Evolutionary conservation across 345 rosid genomes (phyloP).

Genomic region (Iberis pinnata): DNA sequence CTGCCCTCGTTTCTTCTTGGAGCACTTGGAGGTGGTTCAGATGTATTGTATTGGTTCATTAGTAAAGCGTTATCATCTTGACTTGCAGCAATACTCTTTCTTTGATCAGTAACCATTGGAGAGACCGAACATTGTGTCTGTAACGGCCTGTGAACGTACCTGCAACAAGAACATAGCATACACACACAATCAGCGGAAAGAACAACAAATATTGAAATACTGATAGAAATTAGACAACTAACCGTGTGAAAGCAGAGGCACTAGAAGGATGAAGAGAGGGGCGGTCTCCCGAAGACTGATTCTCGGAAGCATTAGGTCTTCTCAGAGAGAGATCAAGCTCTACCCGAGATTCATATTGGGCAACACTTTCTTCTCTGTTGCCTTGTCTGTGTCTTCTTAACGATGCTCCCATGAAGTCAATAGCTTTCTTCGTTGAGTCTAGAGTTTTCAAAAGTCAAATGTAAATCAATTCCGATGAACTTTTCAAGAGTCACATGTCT

Average conservation of each 20-base stretch:
- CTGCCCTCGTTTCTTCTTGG: conserved; percentile 34
- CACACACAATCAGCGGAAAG: conserved; percentile 15
- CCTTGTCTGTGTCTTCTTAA: conserved; percentile 27
- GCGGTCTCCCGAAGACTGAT: conserved; percentile 41
- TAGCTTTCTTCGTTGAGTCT: conserved; percentile 44
- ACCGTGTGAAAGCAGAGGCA: conserved; percentile 86
- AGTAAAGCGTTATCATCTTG: conserved; percentile 17
- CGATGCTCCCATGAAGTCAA: conserved; percentile 68
- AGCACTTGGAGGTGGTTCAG: conserved; percentile 36
- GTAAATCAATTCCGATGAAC: not conserved
- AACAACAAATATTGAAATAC: not conserved
- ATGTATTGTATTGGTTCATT: conserved; percentile 31
- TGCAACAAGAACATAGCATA: conserved; percentile 27
- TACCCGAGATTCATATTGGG: conserved; percentile 39
- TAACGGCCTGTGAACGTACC: conserved; percentile 50
- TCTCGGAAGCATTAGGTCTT: conserved; percentile 43
- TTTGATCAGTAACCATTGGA: conserved; percentile 20
- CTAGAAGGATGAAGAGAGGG: conserved; percentile 56
- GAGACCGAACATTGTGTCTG: conserved; percentile 39
- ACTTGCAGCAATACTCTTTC: conserved; percentile 15
- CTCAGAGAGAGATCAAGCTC: conserved; percentile 71
- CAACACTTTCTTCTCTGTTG: conserved; percentile 22
- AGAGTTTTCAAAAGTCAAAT: not conserved
- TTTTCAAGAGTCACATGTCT: not conserved
- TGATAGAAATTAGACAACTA: conserved; percentile 22